A percentile compares a stretch with the other conserved stretches of the same genome.
Evolutionary conservation across 2,329 filamentous ascomycete species (phyloP).

Genomic region (Pseudopyricularia javanii): DNA sequence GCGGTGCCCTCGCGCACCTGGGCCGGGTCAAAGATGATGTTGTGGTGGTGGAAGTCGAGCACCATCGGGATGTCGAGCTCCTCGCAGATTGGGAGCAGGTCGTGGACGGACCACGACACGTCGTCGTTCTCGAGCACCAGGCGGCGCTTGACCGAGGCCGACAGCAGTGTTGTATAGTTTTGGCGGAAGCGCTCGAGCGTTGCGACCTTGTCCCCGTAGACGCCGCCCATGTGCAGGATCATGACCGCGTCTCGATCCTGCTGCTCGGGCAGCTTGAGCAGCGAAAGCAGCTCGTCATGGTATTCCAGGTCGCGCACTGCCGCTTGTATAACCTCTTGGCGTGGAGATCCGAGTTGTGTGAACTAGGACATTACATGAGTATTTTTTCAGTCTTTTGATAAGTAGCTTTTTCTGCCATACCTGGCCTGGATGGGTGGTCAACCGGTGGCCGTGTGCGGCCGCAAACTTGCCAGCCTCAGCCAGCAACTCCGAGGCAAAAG

Average conservation of each 20-base stretch:
- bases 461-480: conserved; percentile 67
- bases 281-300: conserved; percentile 70
- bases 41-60: conserved; percentile 90
- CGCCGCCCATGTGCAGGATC: conserved; percentile 87
- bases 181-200: conserved; percentile 67
- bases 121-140: conserved; percentile 92
- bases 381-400: too few relatives aligned
- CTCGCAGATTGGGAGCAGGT: conserved; percentile 79
- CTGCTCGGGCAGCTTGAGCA: conserved; percentile 67
- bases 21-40: conserved; percentile 70
- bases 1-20: conserved; percentile 71
- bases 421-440: conserved; percentile 84
- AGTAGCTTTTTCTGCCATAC: conserved; percentile 16
- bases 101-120: conserved; percentile 84
- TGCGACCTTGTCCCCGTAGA: conserved; percentile 74
- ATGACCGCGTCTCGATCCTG: conserved; percentile 78
- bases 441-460: conserved; percentile 65
- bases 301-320: conserved; percentile 76
- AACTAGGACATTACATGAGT: conserved; percentile 36
- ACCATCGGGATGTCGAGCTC: conserved; percentile 90
- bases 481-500: conserved; percentile 69
- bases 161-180: conserved; percentile 56
- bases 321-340: conserved; percentile 61
- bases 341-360: conserved; percentile 80
- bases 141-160: conserved; percentile 61